phyloP scores from a whole-genome alignment of 768 basidiomycete genomes.

The Pleurotus eryngii region DNA sequence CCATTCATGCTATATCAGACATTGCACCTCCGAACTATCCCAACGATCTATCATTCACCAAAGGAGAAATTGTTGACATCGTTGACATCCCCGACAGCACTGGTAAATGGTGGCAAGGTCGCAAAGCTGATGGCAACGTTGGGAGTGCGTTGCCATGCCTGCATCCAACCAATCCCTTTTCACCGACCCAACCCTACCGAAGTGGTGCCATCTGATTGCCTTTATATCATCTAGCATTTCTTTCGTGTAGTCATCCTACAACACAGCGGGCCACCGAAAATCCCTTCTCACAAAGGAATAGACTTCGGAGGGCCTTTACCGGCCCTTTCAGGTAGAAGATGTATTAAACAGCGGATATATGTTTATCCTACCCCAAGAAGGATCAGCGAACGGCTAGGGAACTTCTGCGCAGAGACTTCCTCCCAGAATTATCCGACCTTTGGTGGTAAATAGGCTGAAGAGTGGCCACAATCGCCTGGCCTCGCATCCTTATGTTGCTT shows the following conservation, averaged over 20 bases:
- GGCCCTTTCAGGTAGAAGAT: no score
- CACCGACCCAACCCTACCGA: slow-evolving; percentile 14
- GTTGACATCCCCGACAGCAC: slow-evolving; percentile 12
- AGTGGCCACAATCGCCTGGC: no score
- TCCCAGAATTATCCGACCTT: no score
- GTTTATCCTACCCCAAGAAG: no score
- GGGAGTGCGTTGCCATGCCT: slow-evolving; percentile 61
- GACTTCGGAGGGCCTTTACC: no score
- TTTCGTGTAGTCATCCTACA: not conserved
- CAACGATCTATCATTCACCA: slow-evolving; percentile 90
- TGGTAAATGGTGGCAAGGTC: slow-evolving; percentile 17
- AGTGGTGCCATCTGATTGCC: slow-evolving; percentile 87
- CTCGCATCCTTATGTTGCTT: no score
- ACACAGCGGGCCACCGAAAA: no score
- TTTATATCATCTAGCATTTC: slow-evolving; percentile 63
- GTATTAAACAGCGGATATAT: no score
- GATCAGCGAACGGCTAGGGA: no score
- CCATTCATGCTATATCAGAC: slow-evolving; percentile 49
- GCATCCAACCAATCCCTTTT: slow-evolving; percentile 1
- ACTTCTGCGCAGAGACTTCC: no score
- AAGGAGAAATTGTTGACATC: slow-evolving; percentile 31
- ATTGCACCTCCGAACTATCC: slow-evolving; percentile 92
- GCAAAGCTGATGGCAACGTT: slow-evolving; percentile 22
- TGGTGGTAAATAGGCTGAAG: no score
- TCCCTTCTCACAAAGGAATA: no score